Evolutionary conservation across 2,329 filamentous ascomycete species (phyloP).

Genomic region (Incumbomyces lentus): DNA sequence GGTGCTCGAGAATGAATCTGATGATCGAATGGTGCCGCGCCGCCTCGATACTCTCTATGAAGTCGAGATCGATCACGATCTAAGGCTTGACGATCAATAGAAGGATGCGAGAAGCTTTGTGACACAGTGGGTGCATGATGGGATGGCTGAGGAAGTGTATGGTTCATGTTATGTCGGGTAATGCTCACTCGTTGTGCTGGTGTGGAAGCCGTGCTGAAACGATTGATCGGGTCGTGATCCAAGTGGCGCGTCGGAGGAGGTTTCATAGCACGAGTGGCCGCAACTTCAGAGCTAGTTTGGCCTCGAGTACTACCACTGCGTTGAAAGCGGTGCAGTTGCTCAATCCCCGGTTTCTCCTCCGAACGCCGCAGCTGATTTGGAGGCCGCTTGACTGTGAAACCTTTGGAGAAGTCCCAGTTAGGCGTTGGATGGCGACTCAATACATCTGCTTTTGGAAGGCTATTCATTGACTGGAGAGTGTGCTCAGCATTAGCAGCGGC

Average conservation of each 20-base stretch:
- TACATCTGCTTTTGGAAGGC: constrained; percentile 11
- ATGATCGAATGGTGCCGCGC: not conserved
- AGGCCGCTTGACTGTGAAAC: constrained; percentile 18
- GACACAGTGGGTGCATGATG: not conserved
- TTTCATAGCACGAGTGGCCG: constrained; percentile 22
- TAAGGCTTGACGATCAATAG: not conserved
- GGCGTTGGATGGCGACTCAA: constrained; percentile 19
- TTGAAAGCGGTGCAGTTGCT: constrained; percentile 31
- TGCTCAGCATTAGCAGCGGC: constrained; percentile 44
- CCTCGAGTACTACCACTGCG: constrained; percentile 28
- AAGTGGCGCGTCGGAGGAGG: constrained; percentile 17
- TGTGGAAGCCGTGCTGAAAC: not conserved
- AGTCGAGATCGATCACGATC: not conserved
- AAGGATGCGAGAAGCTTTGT: not conserved
- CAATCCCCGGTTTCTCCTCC: constrained; percentile 23
- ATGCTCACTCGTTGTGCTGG: not conserved
- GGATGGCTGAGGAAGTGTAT: not conserved
- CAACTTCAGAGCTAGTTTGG: constrained; percentile 18
- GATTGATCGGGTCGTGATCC: not conserved
- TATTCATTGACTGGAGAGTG: constrained; percentile 30
- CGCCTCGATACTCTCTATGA: not conserved
- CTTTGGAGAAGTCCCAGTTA: not conserved
- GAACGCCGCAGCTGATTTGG: constrained; percentile 1
- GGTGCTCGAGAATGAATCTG: not conserved
- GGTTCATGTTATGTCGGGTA: not conserved